These are phyloP conservation scores for Diutina mesorugosa DNA, from an alignment of 1,139 yeast genomes.

Conservation along the genomic window DNA sequence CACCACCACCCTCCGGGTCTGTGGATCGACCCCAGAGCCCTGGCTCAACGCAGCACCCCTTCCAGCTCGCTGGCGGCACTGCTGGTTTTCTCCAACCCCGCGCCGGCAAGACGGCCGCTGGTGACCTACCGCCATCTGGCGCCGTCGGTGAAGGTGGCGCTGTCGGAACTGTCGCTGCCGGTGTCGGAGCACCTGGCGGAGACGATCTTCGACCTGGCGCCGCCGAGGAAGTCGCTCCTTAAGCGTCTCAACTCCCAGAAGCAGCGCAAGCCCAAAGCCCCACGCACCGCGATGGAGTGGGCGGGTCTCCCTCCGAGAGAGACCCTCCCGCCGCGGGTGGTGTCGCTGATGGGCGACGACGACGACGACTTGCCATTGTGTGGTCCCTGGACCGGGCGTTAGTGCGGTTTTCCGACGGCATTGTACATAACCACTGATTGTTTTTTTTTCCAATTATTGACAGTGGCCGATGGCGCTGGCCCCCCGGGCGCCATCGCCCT, in stretches of 20 bases:
- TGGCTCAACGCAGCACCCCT: neutral
- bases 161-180: neutral
- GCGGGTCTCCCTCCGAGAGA: neutral
- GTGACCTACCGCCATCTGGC: neutral
- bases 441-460: no score
- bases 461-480: no score
- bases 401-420: neutral
- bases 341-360: neutral
- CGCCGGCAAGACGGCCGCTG: neutral
- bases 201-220: neutral
- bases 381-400: neutral
- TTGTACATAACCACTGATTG: neutral
- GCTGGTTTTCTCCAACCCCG: neutral
- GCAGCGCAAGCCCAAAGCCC: neutral
- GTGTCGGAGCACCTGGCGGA: neutral
- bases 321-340: neutral
- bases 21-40: neutral
- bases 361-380: slow-evolving; percentile 2
- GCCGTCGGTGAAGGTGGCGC: neutral
- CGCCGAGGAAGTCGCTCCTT: neutral
- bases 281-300: neutral
- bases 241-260: neutral
- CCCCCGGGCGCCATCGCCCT: neutral
- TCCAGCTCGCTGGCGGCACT: neutral
- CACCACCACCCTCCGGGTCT: neutral